Evolutionary conservation across 2,329 filamentous ascomycete species (phyloP).

Genomic region (Colletotrichum simmondsii): DNA sequence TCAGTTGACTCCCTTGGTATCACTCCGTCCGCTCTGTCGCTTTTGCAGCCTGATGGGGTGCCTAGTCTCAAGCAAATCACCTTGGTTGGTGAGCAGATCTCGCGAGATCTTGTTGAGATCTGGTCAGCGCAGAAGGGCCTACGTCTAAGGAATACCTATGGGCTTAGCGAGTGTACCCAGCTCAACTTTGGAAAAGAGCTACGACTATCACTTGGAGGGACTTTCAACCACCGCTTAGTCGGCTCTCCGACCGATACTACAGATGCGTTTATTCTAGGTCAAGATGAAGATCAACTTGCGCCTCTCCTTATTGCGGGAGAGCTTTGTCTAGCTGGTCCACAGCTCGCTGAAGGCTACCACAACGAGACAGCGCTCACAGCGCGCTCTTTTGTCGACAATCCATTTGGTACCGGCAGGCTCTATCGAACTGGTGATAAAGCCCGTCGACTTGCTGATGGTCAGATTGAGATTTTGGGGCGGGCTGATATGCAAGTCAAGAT

Average conservation of each 20-base stretch:
- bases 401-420: constrained; percentile 14
- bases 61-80: constrained; percentile 32
- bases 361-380: constrained; percentile 1
- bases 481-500: constrained; percentile 46
- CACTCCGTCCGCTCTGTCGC: constrained; percentile 38
- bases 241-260: constrained; percentile 20
- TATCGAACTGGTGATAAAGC: constrained; percentile 40
- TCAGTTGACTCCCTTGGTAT: constrained; percentile 35
- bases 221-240: constrained; percentile 12
- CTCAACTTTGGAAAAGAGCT: constrained; percentile 29
- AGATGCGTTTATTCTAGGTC: constrained; percentile 34
- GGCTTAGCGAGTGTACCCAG: constrained; percentile 39
- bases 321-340: constrained; percentile 35
- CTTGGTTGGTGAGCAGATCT: constrained; percentile 38
- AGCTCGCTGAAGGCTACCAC: constrained; percentile 13
- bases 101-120: constrained; percentile 33
- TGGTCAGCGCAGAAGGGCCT: not conserved
- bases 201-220: not conserved
- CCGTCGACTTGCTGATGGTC: constrained; percentile 38
- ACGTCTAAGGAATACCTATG: constrained; percentile 40
- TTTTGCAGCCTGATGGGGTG: not conserved
- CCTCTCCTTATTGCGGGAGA: constrained; percentile 37
- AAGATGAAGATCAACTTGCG: constrained; percentile 24
- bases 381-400: constrained; percentile 3
- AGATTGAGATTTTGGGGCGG: constrained; percentile 39